These are phyloP conservation scores for Aspergillus eucalypticola DNA, from an alignment of 2,329 filamentous ascomycete species.

Conservation along the genomic window DNA sequence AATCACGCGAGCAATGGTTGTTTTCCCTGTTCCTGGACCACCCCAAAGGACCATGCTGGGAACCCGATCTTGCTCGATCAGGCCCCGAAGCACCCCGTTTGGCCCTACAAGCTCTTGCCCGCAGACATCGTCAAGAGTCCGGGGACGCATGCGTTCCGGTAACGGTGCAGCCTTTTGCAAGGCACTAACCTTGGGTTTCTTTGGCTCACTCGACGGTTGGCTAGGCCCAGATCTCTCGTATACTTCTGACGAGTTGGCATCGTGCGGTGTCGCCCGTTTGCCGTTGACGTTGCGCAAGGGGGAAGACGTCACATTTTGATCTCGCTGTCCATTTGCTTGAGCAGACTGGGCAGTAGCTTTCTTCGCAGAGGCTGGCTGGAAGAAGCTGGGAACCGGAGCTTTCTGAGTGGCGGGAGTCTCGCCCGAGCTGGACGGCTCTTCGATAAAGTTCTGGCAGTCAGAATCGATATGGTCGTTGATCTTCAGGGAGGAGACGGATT, in stretches of 20 bases:
- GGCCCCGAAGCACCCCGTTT: slow-evolving; percentile 76
- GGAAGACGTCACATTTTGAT: slow-evolving; percentile 24
- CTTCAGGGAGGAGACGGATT: slow-evolving; percentile 52
- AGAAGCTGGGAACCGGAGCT: slow-evolving; percentile 54
- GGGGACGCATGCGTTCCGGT: slow-evolving; percentile 90
- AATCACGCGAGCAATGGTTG: slow-evolving; percentile 83
- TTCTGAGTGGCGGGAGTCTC: slow-evolving; percentile 38
- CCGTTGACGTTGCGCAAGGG: slow-evolving; percentile 30
- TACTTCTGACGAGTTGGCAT: slow-evolving; percentile 25
- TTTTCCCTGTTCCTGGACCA: slow-evolving; percentile 52
- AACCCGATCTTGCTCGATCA: slow-evolving; percentile 82
- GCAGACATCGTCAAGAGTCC: slow-evolving; percentile 78
- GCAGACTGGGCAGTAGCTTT: slow-evolving; percentile 40
- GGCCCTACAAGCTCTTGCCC: slow-evolving; percentile 90
- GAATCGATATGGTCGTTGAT: slow-evolving; percentile 95
- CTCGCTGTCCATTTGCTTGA: slow-evolving; percentile 27
- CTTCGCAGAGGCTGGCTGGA: slow-evolving; percentile 53
- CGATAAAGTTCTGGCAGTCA: slow-evolving; percentile 67
- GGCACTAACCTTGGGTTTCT: slow-evolving; percentile 66
- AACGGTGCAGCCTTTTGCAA: slow-evolving; percentile 74
- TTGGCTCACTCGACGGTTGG: slow-evolving; percentile 46
- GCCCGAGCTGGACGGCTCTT: slow-evolving; percentile 51
- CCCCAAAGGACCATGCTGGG: slow-evolving; percentile 93
- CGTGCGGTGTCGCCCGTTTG: slow-evolving; percentile 36
- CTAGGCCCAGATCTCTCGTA: slow-evolving; percentile 22